These are phyloP conservation scores for Quercus aquifolioides DNA, from an alignment of 306 rosid genomes.

Conservation along the genomic window DNA sequence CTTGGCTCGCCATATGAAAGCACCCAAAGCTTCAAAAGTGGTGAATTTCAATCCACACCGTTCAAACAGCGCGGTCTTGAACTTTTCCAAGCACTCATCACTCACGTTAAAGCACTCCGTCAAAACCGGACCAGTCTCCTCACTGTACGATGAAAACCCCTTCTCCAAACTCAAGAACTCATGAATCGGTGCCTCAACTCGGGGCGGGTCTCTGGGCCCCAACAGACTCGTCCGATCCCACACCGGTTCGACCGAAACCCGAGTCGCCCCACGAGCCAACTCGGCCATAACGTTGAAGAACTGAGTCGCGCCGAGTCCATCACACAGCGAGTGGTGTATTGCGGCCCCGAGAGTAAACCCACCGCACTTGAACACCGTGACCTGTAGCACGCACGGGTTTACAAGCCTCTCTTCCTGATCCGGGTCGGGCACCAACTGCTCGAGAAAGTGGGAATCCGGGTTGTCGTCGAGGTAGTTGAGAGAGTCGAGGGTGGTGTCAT, in stretches of 20 bases:
- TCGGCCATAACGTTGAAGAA: conserved; percentile 75
- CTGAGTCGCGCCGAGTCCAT: conserved; percentile 70
- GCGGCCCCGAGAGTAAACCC: conserved; percentile 80
- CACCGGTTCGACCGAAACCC: conserved; percentile 34
- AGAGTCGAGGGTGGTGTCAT: conserved; percentile 47
- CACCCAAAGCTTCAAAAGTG: conserved; percentile 80
- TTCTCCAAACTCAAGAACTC: conserved; percentile 53
- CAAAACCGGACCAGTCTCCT: conserved; percentile 30
- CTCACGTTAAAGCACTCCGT: conserved; percentile 54
- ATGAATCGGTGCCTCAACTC: conserved; percentile 35
- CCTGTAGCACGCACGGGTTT: conserved; percentile 62
- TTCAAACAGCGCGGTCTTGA: conserved; percentile 41
- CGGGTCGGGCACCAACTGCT: conserved; percentile 67
- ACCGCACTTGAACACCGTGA: conserved; percentile 69
- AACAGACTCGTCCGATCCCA: conserved; percentile 55
- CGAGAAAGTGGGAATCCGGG: conserved; percentile 38
- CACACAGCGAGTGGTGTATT: conserved; percentile 64
- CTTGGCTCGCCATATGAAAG: conserved; percentile 93
- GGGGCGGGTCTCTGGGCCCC: conserved; percentile 49
- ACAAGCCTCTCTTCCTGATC: conserved; percentile 37
- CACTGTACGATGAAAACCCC: conserved; percentile 41
- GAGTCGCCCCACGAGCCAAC: conserved; percentile 61
- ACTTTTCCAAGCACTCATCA: conserved; percentile 50
- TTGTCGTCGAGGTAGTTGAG: conserved; percentile 46
- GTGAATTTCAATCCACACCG: conserved; percentile 62